phyloP scores from a whole-genome alignment of 192 early-diverging fungal genomes.

The Coemansia sp. region DNA sequence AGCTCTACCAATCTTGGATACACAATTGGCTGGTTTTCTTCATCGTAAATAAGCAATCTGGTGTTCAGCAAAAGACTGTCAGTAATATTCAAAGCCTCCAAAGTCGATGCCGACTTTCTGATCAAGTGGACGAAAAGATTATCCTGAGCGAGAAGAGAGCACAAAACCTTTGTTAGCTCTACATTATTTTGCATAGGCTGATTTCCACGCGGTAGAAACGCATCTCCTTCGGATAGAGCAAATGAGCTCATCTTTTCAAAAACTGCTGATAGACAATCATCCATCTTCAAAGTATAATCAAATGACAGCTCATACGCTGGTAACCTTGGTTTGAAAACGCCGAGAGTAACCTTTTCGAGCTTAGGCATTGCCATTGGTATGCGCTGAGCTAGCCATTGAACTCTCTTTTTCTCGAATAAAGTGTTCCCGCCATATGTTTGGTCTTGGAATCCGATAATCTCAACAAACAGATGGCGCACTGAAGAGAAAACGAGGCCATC shows the following conservation, averaged over 20 bases:
- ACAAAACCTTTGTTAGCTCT: neutral
- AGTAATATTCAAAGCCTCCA: neutral
- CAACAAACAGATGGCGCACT: neutral
- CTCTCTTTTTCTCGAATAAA: neutral
- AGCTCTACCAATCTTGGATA: neutral
- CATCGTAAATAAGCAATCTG: neutral
- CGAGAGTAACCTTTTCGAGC: neutral
- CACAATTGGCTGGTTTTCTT: neutral
- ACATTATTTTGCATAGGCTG: neutral
- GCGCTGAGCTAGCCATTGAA: neutral
- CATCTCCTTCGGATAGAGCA: neutral
- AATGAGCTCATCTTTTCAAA: neutral
- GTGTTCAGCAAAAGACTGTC: neutral
- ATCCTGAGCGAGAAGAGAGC: neutral
- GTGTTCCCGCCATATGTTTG: neutral
- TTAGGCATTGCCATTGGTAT: neutral
- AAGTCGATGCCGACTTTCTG: neutral
- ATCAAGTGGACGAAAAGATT: neutral
- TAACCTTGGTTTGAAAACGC: neutral
- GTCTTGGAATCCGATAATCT: neutral
- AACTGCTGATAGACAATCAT: neutral
- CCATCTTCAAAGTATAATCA: neutral
- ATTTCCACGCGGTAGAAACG: neutral
- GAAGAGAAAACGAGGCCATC: neutral
- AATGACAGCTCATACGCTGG: neutral